A percentile compares a stretch with the other conserved stretches of the same genome.
Evolutionary conservation across 164 flowering plant species (phyloP).

Genomic region (Stephania japonica): DNA sequence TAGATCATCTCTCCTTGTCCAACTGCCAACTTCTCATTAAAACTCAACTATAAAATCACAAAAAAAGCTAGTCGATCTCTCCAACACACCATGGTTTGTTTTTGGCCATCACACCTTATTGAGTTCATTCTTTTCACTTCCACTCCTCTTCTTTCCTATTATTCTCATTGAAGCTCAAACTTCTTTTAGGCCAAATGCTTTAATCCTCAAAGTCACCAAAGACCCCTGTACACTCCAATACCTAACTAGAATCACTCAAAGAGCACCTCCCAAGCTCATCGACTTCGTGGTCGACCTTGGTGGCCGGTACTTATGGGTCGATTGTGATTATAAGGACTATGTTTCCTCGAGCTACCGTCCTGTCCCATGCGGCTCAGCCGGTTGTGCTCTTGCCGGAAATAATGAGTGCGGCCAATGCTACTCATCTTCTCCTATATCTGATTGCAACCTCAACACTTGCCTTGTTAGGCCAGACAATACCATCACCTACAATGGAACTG

Average conservation of each 20-base stretch:
- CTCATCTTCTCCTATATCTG: neutral
- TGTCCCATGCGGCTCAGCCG: neutral
- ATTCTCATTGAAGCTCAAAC: too few species aligned
- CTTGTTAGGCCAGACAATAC: neutral
- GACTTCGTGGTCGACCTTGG: neutral
- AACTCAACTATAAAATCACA: too few species aligned
- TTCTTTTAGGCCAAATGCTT: neutral
- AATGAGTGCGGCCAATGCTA: neutral
- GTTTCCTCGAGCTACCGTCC: neutral
- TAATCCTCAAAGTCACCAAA: neutral
- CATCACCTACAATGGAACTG: neutral
- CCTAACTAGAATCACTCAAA: neutral
- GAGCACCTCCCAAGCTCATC: neutral
- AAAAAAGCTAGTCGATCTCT: too few species aligned
- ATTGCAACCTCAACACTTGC: conserved; percentile 2
- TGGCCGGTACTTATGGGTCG: neutral
- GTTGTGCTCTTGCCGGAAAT: neutral
- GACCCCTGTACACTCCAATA: neutral
- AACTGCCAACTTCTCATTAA: too few species aligned
- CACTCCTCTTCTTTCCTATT: too few species aligned
- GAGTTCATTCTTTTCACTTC: too few species aligned
- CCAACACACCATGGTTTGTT: too few species aligned
- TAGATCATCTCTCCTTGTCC: too few species aligned
- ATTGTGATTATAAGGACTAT: neutral
- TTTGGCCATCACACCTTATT: too few species aligned